A percentile compares a stretch with the other conserved stretches of the same genome.
phyloP scores from a whole-genome alignment of 768 basidiomycete species.

The Thelephora ganbajun region DNA sequence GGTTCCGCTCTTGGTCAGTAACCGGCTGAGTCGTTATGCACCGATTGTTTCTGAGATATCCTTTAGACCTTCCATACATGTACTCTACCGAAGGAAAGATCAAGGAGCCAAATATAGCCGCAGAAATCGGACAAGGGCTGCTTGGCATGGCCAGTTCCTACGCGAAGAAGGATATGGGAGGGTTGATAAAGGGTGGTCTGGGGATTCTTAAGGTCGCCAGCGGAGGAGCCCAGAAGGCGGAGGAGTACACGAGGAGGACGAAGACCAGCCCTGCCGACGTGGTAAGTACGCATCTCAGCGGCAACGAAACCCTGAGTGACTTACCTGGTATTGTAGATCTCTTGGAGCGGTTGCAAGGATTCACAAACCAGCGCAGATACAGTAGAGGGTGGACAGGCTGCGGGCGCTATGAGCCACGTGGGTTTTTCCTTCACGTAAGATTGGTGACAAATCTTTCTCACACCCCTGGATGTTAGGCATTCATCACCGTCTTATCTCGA shows the following conservation, averaged over 20 bases:
- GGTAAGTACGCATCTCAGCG: constrained; percentile 29
- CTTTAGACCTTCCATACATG: constrained; percentile 27
- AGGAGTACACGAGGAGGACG: constrained; percentile 31
- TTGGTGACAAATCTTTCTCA: constrained; percentile 1
- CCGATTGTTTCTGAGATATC: not conserved
- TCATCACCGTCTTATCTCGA: constrained; percentile 35
- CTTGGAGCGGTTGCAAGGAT: constrained; percentile 78
- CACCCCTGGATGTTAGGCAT: constrained; percentile 27
- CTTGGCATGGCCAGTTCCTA: constrained; percentile 70
- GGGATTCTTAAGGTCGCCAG: constrained; percentile 65
- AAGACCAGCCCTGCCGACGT: constrained; percentile 85
- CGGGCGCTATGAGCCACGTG: constrained; percentile 76
- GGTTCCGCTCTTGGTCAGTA: constrained; percentile 28
- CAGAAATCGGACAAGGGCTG: constrained; percentile 79
- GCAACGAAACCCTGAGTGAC: not conserved
- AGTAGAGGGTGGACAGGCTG: constrained; percentile 52
- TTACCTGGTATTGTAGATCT: constrained; percentile 34
- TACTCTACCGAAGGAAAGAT: constrained; percentile 94
- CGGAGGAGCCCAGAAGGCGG: constrained; percentile 49
- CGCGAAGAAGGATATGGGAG: constrained; percentile 65
- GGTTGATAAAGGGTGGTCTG: constrained; percentile 60
- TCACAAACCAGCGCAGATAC: constrained; percentile 77
- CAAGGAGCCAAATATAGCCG: constrained; percentile 83
- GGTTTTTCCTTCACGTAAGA: constrained; percentile 12
- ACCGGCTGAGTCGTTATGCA: not conserved